phyloP scores from a whole-genome alignment of 352 stramenopile genomes.

The Phytophthora fragariae region DNA sequence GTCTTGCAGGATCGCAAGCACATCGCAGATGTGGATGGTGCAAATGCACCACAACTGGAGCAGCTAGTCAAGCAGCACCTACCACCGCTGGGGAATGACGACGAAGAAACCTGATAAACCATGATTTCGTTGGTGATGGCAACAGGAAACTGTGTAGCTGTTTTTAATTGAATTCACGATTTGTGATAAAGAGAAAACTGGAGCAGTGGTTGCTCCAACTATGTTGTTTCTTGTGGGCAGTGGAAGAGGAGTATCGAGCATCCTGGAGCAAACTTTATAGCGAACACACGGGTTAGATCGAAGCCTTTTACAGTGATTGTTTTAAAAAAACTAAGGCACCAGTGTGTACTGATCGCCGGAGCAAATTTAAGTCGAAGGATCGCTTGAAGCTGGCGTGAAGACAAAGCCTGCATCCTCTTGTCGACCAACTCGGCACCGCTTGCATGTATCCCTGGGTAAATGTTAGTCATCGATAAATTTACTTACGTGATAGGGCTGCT shows the following conservation, averaged over 20 bases:
- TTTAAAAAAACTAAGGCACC: constrained; percentile 4
- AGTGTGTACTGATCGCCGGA: constrained; percentile 20
- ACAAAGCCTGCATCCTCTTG: constrained; percentile 71
- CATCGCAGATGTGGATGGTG: constrained; percentile 63
- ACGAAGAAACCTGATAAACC: constrained; percentile 50
- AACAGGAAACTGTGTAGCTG: neutral
- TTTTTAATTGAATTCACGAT: neutral
- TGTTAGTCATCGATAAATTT: neutral
- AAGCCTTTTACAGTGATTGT: neutral
- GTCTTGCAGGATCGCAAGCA: constrained; percentile 57
- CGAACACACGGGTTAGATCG: constrained; percentile 22
- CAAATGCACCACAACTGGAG: constrained; percentile 71
- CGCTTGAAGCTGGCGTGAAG: constrained; percentile 37
- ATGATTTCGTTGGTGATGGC: neutral
- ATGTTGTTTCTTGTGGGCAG: neutral
- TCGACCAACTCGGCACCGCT: constrained; percentile 65
- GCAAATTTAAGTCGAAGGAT: constrained; percentile 24
- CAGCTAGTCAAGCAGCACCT: constrained; percentile 69
- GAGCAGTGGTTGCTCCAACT: neutral
- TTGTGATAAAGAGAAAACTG: neutral
- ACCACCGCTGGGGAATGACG: constrained; percentile 56
- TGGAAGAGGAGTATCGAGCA: neutral
- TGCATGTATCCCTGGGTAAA: constrained; percentile 58
- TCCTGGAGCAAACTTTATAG: neutral
- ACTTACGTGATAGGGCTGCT: neutral